Conservation (phyloP, 306 rosid species). For the Hippophae gyantsensis region DNA sequence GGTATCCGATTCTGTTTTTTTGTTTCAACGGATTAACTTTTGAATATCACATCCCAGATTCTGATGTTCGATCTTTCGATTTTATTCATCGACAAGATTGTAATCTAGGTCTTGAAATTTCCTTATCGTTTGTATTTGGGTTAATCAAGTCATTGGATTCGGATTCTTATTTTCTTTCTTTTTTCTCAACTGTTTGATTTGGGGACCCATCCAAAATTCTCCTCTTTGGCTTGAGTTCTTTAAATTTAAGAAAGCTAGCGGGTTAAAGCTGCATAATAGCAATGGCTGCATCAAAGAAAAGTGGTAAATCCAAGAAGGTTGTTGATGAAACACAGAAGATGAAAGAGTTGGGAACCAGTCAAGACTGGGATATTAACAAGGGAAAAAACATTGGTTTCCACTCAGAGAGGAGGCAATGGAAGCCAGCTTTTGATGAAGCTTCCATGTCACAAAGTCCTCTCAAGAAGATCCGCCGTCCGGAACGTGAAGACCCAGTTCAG, state of each 20-base stretch:
- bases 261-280: neutral
- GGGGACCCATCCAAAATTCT: conserved; percentile 23
- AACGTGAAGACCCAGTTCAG: conserved; percentile 26
- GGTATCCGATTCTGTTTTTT: conserved; percentile 47
- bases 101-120: conserved; percentile 18
- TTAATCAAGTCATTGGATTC: conserved; percentile 10
- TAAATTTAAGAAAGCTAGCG: conserved; percentile 36
- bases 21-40: conserved; percentile 32
- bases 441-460: conserved; percentile 50
- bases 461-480: conserved; percentile 71
- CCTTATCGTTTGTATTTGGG: neutral
- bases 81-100: conserved; percentile 9
- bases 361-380: conserved; percentile 26
- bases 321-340: conserved; percentile 18
- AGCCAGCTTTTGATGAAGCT: conserved; percentile 45
- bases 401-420: conserved; percentile 37
- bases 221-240: conserved; percentile 1
- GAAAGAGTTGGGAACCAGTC: conserved; percentile 15
- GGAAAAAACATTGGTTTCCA: conserved; percentile 27
- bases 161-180: neutral
- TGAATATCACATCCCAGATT: conserved; percentile 20
- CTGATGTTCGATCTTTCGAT: conserved; percentile 15
- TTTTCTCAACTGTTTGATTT: neutral
- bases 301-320: conserved; percentile 39
- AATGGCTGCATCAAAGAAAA: conserved; percentile 45